Evolutionary conservation across 768 basidiomycete genomes (phyloP), one percentile per base, ranked within the genome.

Genomic region (Russula sp.): DNA sequence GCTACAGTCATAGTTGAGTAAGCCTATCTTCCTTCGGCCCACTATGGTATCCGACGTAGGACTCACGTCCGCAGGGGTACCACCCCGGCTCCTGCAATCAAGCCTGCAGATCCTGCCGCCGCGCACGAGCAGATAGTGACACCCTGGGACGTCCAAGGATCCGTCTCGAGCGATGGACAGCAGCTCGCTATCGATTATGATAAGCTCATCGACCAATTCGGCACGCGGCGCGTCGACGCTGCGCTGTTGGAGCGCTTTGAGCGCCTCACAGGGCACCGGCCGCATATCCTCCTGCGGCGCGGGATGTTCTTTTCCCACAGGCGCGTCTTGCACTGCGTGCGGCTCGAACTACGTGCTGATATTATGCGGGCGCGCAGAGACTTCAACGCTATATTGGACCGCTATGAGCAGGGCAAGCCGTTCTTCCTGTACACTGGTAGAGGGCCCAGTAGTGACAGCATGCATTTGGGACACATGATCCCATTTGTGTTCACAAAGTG

Each of bases 231-330:
- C 61, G 79, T 98, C 66, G 88, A 95, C 68, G 72, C 77, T 2
- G 86, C 84, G 27, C 74, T 99, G 49, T 77, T 99, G 20, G 85
- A 87, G 64, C 83, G 97, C 34, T 99, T 99, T 69, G 94, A 98
- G 77, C 84, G 81, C 52, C 75, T 98, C 57, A 98, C 97, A 9
- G 96, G 96, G 4, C 82, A 84, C 59, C 84, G 80, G 63, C 94
- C 97, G 10, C 96, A 99, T 75, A 78, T 91, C 14, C 82, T 98
- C 57, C 78, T 99, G 55, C 81, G 96, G 42, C 80, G 96, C 61
- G 94, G 93, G 16, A 91, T 90, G 84, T 99, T 98, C 79, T 99
- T 98, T 76, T 98, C 95, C 18, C 97, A 99, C 77, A 87, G 96
- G 95, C 92, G 68, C 67, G 84, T 52, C 57, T 18, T 39, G 27